Conservation (phyloP, 2,329 filamentous ascomycete genomes). For the Venturia nashicola region DNA sequence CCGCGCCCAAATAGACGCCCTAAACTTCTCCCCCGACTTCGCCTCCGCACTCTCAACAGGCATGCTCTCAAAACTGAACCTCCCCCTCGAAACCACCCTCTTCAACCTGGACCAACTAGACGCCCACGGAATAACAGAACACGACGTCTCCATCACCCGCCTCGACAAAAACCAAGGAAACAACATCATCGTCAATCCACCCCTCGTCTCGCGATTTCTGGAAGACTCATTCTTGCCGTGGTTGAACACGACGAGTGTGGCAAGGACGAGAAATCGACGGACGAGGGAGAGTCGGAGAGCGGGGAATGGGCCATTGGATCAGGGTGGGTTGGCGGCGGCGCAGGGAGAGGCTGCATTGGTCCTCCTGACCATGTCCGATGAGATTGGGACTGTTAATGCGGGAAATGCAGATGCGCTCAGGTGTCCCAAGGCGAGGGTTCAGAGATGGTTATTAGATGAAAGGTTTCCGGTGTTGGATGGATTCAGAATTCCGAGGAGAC, state of each 20-base stretch:
- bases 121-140: slow-evolving; percentile 4
- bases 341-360: slow-evolving; percentile 1
- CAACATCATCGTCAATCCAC: neutral
- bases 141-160: slow-evolving; percentile 8
- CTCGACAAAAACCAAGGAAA: slow-evolving; percentile 7
- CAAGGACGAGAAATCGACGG: neutral
- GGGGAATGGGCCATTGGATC: slow-evolving; percentile 2
- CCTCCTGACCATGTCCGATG: neutral
- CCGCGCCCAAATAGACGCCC: neutral
- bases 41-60: slow-evolving; percentile 2
- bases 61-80: neutral
- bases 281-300: neutral
- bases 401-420: neutral
- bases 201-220: neutral
- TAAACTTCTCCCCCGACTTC: slow-evolving; percentile 5
- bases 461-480: neutral
- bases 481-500: neutral
- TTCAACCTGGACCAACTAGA: slow-evolving; percentile 9
- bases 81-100: neutral
- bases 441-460: neutral
- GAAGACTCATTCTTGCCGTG: neutral
- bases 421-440: neutral
- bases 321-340: neutral
- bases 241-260: slow-evolving; percentile 3
- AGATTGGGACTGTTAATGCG: neutral